These are phyloP conservation scores for Pichia occidentalis DNA, from an alignment of 805 yeast species.

Conservation along the genomic window DNA sequence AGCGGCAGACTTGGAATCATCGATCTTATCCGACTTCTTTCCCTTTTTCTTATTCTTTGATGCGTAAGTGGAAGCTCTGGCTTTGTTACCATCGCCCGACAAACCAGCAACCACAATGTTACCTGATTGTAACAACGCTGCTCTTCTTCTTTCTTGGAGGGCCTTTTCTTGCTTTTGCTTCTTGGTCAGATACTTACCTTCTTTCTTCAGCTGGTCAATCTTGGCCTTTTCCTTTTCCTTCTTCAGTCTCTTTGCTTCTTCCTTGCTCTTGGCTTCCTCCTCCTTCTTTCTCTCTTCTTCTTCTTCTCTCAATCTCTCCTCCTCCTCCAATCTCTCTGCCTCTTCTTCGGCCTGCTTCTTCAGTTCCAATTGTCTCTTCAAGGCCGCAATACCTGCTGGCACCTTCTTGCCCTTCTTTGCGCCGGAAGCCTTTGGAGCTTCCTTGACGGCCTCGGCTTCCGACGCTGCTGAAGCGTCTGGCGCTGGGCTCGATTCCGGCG, in stretches of 20 bases:
- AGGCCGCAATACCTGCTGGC: conserved; percentile 87
- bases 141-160: conserved; percentile 80
- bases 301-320: conserved; percentile 43
- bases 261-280: conserved; percentile 59
- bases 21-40: conserved; percentile 24
- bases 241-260: conserved; percentile 58
- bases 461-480: too few species aligned
- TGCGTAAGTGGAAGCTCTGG: conserved; percentile 42
- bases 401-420: conserved; percentile 64
- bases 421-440: conserved; percentile 30
- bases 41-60: conserved; percentile 56
- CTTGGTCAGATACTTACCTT: conserved; percentile 89
- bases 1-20: not conserved
- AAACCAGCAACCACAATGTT: conserved; percentile 73
- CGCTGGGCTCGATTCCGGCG: conserved; percentile 18
- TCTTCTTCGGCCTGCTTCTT: conserved; percentile 86
- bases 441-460: conserved; percentile 27
- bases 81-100: conserved; percentile 23
- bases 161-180: conserved; percentile 93
- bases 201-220: conserved; percentile 89
- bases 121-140: conserved; percentile 70
- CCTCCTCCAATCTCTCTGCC: conserved; percentile 64
- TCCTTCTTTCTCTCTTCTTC: conserved; percentile 45
- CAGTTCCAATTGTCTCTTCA: conserved; percentile 82
- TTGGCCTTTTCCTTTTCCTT: conserved; percentile 83